Evolutionary conservation across 495 filamentous ascomycete species (phyloP), one percentile per base, ranked within the genome.

Genomic region (Aspergillus cavernicola): DNA sequence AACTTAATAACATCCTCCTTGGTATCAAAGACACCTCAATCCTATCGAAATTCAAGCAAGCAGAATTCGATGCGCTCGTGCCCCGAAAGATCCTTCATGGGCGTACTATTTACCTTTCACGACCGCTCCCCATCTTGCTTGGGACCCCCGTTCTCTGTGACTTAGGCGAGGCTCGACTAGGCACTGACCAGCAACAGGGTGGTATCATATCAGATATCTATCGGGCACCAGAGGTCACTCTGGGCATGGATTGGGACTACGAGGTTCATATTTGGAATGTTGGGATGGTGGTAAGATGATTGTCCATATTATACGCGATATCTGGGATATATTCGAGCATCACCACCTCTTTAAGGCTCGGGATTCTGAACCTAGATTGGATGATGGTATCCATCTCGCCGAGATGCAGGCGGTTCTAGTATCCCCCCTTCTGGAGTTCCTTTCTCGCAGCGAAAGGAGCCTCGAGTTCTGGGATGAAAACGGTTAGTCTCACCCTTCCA

Each of bases 291-390:
- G 71, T 79, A 62, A 52, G 66, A 47, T 28, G 29, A 44, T 31
- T 28, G 29, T 22, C 7, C 5, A 50, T 28, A 60, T 22, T 37
- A 29, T 48, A 10, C 39, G 19, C 9, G 23, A 78, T 74, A 62
- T 73, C 9, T 80, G 74, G 71, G 69, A 75, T 55, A 32, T 52
- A 11, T 74, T 75, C 41, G 69, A 78, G 54, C 68, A 66, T 35
- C 55, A 59, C 4, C 63, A 70, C 39, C 56, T 78, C 38, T 80
- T 80, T 40, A 41, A 29, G 10, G 70, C 69, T 16, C 43, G 53
- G 6, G 65, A 75, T 49, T 64, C 66, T 16, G 66, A 72, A 23
- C 41, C 54, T 19, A 48, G 55, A 12, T 68, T 76, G 31, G 57
- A 64, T n/a, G 68, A 64, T 45, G 63, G 61, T 22, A 57, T 69